A percentile compares a stretch with the other conserved stretches of the same genome.
Evolutionary conservation across 2,329 filamentous ascomycete genomes (phyloP).

Genomic region (Proliferodiscus dingleyae): DNA sequence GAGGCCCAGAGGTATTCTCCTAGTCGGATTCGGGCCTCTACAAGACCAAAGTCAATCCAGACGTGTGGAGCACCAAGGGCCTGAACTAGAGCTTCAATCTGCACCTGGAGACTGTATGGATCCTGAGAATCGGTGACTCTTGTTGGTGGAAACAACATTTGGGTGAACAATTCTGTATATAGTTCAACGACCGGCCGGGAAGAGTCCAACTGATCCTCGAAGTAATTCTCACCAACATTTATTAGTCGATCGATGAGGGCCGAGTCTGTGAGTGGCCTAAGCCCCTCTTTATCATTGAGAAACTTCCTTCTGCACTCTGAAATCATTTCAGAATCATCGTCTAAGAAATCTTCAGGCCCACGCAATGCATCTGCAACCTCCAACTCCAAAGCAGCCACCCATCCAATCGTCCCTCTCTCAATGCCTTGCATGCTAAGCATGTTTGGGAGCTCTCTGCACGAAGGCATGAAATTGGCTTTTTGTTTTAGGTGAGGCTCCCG

Average conservation of each 20-base stretch:
- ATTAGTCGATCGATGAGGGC: slow-evolving; percentile 54
- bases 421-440: slow-evolving; percentile 70
- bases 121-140: slow-evolving; percentile 53
- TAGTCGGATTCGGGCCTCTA: slow-evolving; percentile 70
- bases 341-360: slow-evolving; percentile 10
- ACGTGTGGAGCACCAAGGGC: slow-evolving; percentile 60
- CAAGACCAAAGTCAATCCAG: slow-evolving; percentile 70
- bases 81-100: slow-evolving; percentile 64
- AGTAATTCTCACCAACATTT: slow-evolving; percentile 48
- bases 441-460: slow-evolving; percentile 44
- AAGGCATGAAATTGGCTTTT: slow-evolving; percentile 26
- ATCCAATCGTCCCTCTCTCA: slow-evolving; percentile 67
- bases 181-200: slow-evolving; percentile 49
- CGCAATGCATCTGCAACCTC: slow-evolving; percentile 56
- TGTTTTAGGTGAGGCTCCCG: slow-evolving; percentile 18
- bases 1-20: slow-evolving; percentile 67
- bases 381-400: slow-evolving; percentile 62
- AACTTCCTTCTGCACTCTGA: slow-evolving; percentile 24
- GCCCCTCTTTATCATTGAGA: slow-evolving; percentile 32
- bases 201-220: slow-evolving; percentile 47
- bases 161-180: slow-evolving; percentile 58
- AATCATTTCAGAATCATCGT: slow-evolving; percentile 14
- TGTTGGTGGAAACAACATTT: slow-evolving; percentile 53
- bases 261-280: slow-evolving; percentile 53
- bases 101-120: slow-evolving; percentile 60